These are phyloP conservation scores for Salix brachista DNA, from an alignment of 345 rosid species.

Conservation along the genomic window DNA sequence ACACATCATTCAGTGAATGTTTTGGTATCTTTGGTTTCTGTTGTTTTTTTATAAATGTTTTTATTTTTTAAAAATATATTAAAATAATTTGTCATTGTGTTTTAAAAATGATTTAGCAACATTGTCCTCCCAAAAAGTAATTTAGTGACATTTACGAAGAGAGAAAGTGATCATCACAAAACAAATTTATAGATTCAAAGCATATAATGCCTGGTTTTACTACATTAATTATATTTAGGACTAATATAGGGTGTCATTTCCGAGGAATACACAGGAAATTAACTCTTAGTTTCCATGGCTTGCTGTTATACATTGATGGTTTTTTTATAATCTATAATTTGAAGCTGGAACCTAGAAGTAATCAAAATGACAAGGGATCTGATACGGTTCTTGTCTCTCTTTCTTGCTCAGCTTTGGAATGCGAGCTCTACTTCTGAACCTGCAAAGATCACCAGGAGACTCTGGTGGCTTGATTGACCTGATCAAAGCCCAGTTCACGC, in stretches of 20 bases:
- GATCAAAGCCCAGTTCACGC: conserved; percentile 85
- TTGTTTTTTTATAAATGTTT: too few relatives aligned
- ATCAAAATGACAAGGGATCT: conserved; percentile 72
- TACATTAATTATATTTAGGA: conserved; percentile 1
- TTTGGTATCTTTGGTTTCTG: too few relatives aligned
- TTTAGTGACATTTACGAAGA: background rate
- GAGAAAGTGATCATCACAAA: background rate
- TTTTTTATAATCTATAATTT: conserved; percentile 19
- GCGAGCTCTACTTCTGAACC: conserved; percentile 32
- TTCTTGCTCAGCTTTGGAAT: conserved; percentile 65
- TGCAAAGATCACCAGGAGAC: conserved; percentile 45
- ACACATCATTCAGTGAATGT: background rate
- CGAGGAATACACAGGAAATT: conserved; percentile 15
- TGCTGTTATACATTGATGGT: conserved; percentile 13
- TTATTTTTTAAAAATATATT: too few relatives aligned
- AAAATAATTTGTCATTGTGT: too few relatives aligned
- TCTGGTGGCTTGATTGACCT: conserved; percentile 81
- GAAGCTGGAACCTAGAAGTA: conserved; percentile 45
- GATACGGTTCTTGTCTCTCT: conserved; percentile 72
- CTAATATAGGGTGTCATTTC: conserved; percentile 2
- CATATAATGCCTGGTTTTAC: background rate
- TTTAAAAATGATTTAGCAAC: too few relatives aligned
- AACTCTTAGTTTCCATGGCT: conserved; percentile 5
- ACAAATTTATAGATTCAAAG: background rate
- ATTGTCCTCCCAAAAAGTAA: too few relatives aligned